These are phyloP conservation scores for Alloteropsis semialata DNA, from an alignment of 176 grass and related monocot genomes.

Conservation along the genomic window DNA sequence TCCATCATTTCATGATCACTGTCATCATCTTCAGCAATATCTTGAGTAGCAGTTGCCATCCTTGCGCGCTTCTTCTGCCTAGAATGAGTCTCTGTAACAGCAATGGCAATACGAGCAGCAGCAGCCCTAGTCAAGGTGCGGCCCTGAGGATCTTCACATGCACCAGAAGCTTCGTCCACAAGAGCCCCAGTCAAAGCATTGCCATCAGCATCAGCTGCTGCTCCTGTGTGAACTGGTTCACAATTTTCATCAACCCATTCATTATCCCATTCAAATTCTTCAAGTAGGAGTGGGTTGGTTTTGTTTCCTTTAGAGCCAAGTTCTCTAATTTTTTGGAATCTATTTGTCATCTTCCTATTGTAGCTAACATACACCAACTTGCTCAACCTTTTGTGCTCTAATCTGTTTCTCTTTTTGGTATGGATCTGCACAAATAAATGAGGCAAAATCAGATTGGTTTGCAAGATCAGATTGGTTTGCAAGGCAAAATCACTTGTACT, in stretches of 20 bases:
- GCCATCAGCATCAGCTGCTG: too few relatives aligned
- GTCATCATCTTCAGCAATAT: too few relatives aligned
- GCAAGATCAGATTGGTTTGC: not conserved
- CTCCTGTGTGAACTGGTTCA: too few relatives aligned
- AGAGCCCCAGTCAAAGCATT: too few relatives aligned
- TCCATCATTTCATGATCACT: too few relatives aligned
- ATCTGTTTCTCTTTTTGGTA: not conserved
- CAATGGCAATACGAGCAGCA: too few relatives aligned
- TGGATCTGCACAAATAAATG: not conserved
- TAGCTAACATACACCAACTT: not conserved
- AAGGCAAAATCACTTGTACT: not conserved
- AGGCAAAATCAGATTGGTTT: not conserved
- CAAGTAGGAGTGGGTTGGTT: not conserved
- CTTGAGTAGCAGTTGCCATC: too few relatives aligned
- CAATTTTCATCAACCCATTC: not conserved
- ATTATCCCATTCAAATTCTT: conserved; percentile 1
- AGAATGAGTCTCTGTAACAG: too few relatives aligned
- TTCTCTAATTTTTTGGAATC: not conserved
- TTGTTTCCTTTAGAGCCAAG: not conserved
- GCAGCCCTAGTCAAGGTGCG: too few relatives aligned
- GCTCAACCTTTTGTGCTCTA: not conserved
- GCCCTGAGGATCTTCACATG: too few relatives aligned
- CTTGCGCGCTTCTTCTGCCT: too few relatives aligned
- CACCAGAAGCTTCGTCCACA: too few relatives aligned
- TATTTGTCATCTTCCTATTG: not conserved